Base-by-base conservation (phyloP, 2,329 filamentous ascomycete genomes). In the Diaporthe helianthi region DNA sequence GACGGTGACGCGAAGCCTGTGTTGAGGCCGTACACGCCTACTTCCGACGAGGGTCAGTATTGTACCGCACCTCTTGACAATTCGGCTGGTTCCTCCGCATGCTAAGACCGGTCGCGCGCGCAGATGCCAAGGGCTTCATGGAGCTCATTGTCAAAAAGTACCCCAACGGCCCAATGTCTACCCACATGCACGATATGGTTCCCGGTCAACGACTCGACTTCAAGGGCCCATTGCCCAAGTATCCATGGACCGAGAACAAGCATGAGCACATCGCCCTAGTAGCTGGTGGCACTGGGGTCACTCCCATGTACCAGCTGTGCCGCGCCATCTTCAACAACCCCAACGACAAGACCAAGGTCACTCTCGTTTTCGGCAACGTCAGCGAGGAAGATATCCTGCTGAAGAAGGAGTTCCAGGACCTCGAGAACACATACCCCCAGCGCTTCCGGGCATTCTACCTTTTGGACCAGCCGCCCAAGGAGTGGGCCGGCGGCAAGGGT, bases 201-300 rank as follows among this genome's bases (percentile, higher is more conserved):
- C 90, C 93, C 53, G 93, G 94, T 72, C 91, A 98, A 81, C 86
- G 86, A 19, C 89, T 99, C 67, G 91, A 95, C 72, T 90, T 99
- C 85, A 98, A 99, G 87, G 96, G 96, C 22, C 96, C 96, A 2
- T 89, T 99, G 47, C 93, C 93, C 76, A 99, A 99, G 83, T 98
- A 98, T 82, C 82, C 89, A 38, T 98, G 94, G 94, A 79, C 88
- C 65, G 78, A 90, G 74, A 98, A 98, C 88, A 98, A 97, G 88
- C 94, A 98, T 84, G 84, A 93, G 71, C 94, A 98, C 85, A 89
- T 97, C 76, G 91, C 89, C 47, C 85, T 95, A 73, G 88, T 99
- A 72, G 93, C 95, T n/a, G 96, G 96, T 76, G 96, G 96, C 73
- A 98, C 96, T 9, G 96, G 96, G 71, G 97, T 99, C 80, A 96